Percentiles rank a stretch among this genome's conserved stretches.
Evolutionary conservation across 495 filamentous ascomycete genomes (phyloP).

Genomic region (Bombardia bombarda): DNA sequence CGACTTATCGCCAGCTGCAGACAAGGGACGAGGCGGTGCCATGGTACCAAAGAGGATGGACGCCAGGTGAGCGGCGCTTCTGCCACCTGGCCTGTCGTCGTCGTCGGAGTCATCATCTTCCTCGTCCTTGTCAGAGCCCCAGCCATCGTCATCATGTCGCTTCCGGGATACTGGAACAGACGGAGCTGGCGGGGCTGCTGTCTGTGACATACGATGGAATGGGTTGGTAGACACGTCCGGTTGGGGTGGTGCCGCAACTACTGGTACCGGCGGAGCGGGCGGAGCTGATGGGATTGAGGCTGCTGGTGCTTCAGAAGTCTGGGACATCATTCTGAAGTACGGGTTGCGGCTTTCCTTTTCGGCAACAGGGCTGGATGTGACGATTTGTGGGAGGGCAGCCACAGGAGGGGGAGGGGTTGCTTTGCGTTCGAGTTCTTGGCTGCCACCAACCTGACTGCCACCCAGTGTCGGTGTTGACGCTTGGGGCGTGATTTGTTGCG

Average conservation of each 20-base stretch:
- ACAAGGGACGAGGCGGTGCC: constrained; percentile 85
- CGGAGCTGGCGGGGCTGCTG: constrained; percentile 34
- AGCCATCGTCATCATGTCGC: constrained; percentile 62
- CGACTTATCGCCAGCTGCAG: constrained; percentile 66
- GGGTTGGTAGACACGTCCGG: constrained; percentile 73
- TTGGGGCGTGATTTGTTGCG: constrained; percentile 70
- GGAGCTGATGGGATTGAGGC: constrained; percentile 33
- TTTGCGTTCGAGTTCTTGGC: constrained; percentile 45
- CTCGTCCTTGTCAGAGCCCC: constrained; percentile 78
- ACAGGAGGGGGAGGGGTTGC: constrained; percentile 38
- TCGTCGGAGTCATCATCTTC: constrained; percentile 62
- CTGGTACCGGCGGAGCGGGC: constrained; percentile 33
- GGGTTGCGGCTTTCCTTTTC: constrained; percentile 44
- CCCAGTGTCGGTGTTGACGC: constrained; percentile 68
- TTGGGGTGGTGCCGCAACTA: constrained; percentile 33
- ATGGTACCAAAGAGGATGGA: constrained; percentile 95
- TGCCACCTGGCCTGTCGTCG: constrained; percentile 64
- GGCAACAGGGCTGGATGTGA: constrained; percentile 39
- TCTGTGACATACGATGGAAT: constrained; percentile 80
- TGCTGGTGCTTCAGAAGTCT: constrained; percentile 38
- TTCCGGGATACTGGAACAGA: constrained; percentile 28
- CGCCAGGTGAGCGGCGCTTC: constrained; percentile 83
- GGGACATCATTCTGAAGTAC: constrained; percentile 45
- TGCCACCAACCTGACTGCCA: constrained; percentile 39
- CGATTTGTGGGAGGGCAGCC: constrained; percentile 32